Percentiles rank a stretch among this genome's conserved stretches.
phyloP scores from a whole-genome alignment of 495 filamentous ascomycete species.

The Xylaria cubensis region DNA sequence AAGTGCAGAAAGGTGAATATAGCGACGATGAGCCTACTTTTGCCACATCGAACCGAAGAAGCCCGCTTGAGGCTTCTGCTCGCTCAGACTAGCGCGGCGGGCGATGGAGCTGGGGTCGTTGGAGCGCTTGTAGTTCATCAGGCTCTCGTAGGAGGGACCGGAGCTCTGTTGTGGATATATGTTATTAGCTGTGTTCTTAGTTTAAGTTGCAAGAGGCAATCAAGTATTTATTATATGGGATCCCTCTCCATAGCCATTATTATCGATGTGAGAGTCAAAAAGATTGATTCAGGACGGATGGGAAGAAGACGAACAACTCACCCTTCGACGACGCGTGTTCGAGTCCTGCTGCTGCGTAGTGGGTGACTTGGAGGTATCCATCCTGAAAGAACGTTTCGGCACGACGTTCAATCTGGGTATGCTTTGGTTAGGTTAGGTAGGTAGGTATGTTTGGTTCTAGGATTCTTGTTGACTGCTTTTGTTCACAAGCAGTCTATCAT shows the following conservation, averaged over 20 bases:
- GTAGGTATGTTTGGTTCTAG: not conserved
- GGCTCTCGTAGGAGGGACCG: conserved; percentile 47
- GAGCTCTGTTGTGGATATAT: conserved; percentile 38
- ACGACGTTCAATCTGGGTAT: not conserved
- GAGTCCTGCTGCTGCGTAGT: conserved; percentile 9
- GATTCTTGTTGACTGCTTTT: not conserved
- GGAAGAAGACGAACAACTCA: conserved; percentile 20
- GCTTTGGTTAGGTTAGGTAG: not conserved
- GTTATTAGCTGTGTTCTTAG: not conserved
- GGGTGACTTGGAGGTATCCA: conserved; percentile 36
- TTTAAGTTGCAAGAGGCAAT: not conserved
- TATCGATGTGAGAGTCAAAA: not conserved
- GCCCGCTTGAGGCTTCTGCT: conserved; percentile 50
- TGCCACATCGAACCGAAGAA: conserved; percentile 57
- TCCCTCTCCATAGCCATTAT: not conserved
- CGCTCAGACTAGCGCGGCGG: conserved; percentile 51
- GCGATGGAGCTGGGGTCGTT: conserved; percentile 47
- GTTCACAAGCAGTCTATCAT: conserved; percentile 8
- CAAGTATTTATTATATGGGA: not conserved
- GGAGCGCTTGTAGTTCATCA: conserved; percentile 52
- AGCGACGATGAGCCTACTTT: conserved; percentile 38
- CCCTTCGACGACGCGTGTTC: conserved; percentile 36
- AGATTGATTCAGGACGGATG: not conserved
- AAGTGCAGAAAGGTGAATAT: not conserved
- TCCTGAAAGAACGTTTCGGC: conserved; percentile 23